These are phyloP conservation scores for Chrysoporthe puriensis DNA, from an alignment of 2,329 filamentous ascomycete genomes.

Conservation along the genomic window DNA sequence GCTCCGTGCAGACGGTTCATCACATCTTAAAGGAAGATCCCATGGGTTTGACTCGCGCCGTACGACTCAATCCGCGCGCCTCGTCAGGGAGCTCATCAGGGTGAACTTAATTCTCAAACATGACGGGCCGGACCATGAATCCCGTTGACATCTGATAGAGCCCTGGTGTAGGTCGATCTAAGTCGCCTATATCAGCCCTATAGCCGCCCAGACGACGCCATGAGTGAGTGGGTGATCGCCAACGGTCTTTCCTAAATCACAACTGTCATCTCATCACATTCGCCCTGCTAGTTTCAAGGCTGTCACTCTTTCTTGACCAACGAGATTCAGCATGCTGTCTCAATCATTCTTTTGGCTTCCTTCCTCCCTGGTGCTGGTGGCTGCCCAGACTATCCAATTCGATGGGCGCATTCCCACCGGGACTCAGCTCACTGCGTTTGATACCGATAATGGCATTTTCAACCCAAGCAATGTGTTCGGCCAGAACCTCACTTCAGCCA, in stretches of 20 bases:
- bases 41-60: not conserved
- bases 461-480: constrained; percentile 58
- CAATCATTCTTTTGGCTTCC: constrained; percentile 16
- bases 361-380: constrained; percentile 25
- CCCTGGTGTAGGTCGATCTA: not conserved
- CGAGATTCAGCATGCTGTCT: constrained; percentile 17
- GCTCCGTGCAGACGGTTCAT: not conserved
- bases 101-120: constrained; percentile 24
- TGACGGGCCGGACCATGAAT: not conserved
- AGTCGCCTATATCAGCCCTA: constrained; percentile 15
- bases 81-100: constrained; percentile 13
- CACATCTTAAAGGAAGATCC: not conserved
- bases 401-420: constrained; percentile 50
- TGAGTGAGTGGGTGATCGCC: not conserved
- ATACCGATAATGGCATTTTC: constrained; percentile 48
- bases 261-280: not conserved
- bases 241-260: not conserved
- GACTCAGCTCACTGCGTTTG: constrained; percentile 45
- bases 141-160: not conserved
- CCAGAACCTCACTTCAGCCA: constrained; percentile 55
- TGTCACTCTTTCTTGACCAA: constrained; percentile 18
- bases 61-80: not conserved
- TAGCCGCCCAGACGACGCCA: not conserved
- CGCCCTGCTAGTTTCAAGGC: constrained; percentile 18
- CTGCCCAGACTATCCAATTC: constrained; percentile 41